phyloP scores from a whole-genome alignment of 768 basidiomycete species.

The Termitomyces sp. region DNA sequence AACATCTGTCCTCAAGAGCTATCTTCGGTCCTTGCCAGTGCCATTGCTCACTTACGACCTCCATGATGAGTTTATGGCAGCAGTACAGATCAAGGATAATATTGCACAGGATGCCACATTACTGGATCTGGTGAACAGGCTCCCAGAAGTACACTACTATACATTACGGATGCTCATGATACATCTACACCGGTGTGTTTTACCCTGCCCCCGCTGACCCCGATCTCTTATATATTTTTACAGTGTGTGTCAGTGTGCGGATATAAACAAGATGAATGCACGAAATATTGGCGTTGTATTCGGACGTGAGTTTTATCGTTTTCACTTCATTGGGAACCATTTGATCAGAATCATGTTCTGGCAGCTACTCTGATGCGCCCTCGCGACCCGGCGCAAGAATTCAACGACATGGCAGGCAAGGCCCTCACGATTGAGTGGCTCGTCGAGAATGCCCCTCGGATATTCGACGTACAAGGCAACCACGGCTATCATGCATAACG shows the following conservation, averaged over 20 bases:
- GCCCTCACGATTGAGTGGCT: conserved; percentile 93
- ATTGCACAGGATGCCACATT: conserved; percentile 56
- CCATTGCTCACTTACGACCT: conserved; percentile 89
- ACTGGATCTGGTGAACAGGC: conserved; percentile 63
- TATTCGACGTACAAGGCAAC: conserved; percentile 34
- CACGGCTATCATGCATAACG: conserved; percentile 4
- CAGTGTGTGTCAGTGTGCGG: conserved; percentile 61
- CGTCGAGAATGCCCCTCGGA: conserved; percentile 75
- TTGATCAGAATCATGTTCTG: conserved; percentile 13
- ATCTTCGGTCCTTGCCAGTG: conserved; percentile 89
- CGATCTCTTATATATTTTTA: conserved; percentile 22
- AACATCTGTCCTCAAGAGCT: conserved; percentile 95
- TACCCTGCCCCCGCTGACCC: not conserved
- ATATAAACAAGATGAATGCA: conserved; percentile 88
- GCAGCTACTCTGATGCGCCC: conserved; percentile 94
- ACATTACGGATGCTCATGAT: conserved; percentile 81
- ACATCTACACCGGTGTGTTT: conserved; percentile 79
- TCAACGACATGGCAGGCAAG: conserved; percentile 97
- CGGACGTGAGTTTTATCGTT: conserved; percentile 72
- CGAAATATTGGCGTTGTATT: conserved; percentile 97
- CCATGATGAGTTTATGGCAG: conserved; percentile 85
- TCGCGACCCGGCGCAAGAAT: conserved; percentile 80
- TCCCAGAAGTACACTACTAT: conserved; percentile 86
- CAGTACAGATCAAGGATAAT: conserved; percentile 67
- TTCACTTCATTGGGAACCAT: not conserved